A percentile compares a stretch with the other conserved stretches of the same genome.
phyloP scores from a whole-genome alignment of 106 monocot genomes.

The Xerophyta viscosa region DNA sequence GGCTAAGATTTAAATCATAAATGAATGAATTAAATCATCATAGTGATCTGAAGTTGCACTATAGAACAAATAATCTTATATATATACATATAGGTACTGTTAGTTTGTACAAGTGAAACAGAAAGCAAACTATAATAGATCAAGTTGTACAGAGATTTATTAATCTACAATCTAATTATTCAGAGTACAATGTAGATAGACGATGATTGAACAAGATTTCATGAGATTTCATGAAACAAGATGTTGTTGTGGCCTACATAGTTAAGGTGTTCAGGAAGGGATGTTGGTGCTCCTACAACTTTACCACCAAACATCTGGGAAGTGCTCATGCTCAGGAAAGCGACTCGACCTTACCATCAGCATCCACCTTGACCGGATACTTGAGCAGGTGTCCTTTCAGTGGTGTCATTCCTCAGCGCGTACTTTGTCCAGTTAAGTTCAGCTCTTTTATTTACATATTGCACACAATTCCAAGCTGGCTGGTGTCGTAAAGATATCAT shows the following conservation, averaged over 20 bases:
- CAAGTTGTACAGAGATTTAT: too few species aligned
- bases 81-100: too few species aligned
- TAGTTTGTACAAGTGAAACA: too few species aligned
- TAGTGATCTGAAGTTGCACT: too few species aligned
- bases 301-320: slow-evolving; percentile 78
- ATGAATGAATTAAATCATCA: too few species aligned
- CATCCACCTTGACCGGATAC: slow-evolving; percentile 56
- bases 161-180: too few species aligned
- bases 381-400: slow-evolving; percentile 61
- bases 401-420: slow-evolving; percentile 21
- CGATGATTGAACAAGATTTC: too few species aligned
- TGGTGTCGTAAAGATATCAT: slow-evolving; percentile 29
- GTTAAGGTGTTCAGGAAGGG: slow-evolving; percentile 63
- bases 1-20: too few species aligned
- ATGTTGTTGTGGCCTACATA: slow-evolving; percentile 33
- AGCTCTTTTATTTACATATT: slow-evolving; percentile 41
- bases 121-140: too few species aligned
- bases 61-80: too few species aligned
- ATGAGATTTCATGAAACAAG: too few species aligned
- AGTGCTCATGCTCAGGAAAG: slow-evolving; percentile 34
- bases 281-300: slow-evolving; percentile 41
- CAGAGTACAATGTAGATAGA: too few species aligned
- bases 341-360: slow-evolving; percentile 37
- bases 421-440: slow-evolving; percentile 45
- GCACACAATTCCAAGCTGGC: slow-evolving; percentile 37